Percentiles rank a stretch among this genome's conserved stretches.
phyloP scores from a whole-genome alignment of 2,329 filamentous ascomycete genomes.

The Xylariaceae sp. region DNA sequence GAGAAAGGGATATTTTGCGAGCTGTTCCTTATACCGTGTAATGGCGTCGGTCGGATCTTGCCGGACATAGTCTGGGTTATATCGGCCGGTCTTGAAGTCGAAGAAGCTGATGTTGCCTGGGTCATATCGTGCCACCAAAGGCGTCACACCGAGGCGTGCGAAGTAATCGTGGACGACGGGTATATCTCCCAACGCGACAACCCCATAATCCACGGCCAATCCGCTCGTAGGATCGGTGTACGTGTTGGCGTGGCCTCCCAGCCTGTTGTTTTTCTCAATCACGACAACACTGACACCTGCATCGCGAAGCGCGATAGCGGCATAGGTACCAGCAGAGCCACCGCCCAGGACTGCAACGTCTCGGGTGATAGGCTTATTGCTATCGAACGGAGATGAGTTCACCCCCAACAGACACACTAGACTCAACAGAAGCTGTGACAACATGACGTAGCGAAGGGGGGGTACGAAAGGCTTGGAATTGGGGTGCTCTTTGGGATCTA shows the following conservation, averaged over 20 bases:
- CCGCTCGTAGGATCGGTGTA: slow-evolving; percentile 19
- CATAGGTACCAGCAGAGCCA: slow-evolving; percentile 20
- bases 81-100: slow-evolving; percentile 12
- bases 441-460: too few relatives aligned
- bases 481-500: too few relatives aligned
- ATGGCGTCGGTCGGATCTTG: neutral
- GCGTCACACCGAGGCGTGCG: slow-evolving; percentile 42
- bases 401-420: neutral
- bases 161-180: slow-evolving; percentile 43
- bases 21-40: slow-evolving; percentile 9
- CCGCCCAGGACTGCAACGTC: slow-evolving; percentile 22
- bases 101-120: slow-evolving; percentile 8
- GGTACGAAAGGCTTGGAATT: too few relatives aligned
- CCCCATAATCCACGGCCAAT: slow-evolving; percentile 19
- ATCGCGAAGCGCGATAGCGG: slow-evolving; percentile 19
- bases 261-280: slow-evolving; percentile 14
- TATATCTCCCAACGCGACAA: slow-evolving; percentile 18
- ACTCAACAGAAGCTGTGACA: too few relatives aligned
- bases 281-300: slow-evolving; percentile 16
- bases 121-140: neutral
- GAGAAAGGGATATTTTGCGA: slow-evolving; percentile 6
- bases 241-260: slow-evolving; percentile 22
- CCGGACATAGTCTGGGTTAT: neutral
- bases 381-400: neutral
- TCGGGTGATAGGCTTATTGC: slow-evolving; percentile 7